Evolutionary conservation across 176 grass and related monocot genomes (phyloP).

Genomic region (Aegilops longissima): DNA sequence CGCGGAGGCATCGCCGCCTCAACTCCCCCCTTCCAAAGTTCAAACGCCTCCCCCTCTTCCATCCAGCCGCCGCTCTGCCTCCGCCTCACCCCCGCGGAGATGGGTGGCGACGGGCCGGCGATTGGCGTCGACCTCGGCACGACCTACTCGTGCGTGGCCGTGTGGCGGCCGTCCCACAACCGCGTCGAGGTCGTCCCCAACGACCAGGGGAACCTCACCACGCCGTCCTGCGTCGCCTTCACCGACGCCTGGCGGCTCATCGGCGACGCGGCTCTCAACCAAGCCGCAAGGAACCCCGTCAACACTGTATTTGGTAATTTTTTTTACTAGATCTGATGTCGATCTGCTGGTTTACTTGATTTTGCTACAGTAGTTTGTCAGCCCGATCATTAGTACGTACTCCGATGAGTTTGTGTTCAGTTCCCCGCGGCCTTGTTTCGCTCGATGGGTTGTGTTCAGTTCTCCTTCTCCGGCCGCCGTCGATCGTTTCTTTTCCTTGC

Average conservation of each 20-base stretch:
- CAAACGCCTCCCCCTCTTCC: too few relatives aligned
- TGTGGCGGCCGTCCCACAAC: neutral
- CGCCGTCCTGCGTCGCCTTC: neutral
- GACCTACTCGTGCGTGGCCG: neutral
- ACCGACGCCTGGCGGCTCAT: neutral
- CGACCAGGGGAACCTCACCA: neutral
- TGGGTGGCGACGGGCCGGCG: neutral
- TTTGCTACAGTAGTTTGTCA: too few relatives aligned
- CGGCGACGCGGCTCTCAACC: neutral
- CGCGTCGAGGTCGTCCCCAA: neutral
- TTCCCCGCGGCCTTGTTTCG: too few relatives aligned
- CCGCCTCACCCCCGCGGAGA: neutral
- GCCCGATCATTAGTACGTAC: too few relatives aligned
- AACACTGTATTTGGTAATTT: neutral
- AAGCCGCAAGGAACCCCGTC: neutral
- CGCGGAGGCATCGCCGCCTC: too few relatives aligned
- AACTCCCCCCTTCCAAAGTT: too few relatives aligned
- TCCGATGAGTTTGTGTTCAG: too few relatives aligned
- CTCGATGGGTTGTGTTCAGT: too few relatives aligned
- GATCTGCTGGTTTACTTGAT: neutral
- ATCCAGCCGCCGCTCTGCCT: neutral
- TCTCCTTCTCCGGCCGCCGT: too few relatives aligned
- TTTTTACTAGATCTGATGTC: neutral
- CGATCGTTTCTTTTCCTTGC: too few relatives aligned
- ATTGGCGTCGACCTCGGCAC: neutral